Percentiles rank a stretch among this genome's conserved stretches.
phyloP scores from a whole-genome alignment of 225 moss, liverwort and hornwort genomes.

The Pseudoscleropodium purum region DNA sequence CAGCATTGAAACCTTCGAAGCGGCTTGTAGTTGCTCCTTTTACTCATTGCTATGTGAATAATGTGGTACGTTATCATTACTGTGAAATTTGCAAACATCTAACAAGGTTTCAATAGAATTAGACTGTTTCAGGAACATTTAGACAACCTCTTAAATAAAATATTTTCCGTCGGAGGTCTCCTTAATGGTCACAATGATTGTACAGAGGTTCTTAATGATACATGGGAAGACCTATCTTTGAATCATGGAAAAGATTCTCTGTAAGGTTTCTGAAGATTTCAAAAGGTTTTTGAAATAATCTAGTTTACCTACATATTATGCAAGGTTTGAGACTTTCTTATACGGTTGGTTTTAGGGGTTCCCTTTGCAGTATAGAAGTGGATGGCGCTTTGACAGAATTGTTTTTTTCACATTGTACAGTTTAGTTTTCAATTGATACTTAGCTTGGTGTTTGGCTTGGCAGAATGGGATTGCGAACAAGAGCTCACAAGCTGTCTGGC shows the following conservation, averaged over 20 bases:
- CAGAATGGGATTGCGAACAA: conserved; percentile 10
- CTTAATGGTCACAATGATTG: not conserved
- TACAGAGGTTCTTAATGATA: not conserved
- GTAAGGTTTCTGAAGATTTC: not conserved
- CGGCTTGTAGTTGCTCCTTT: not conserved
- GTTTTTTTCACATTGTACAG: not conserved
- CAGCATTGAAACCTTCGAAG: conserved; percentile 24
- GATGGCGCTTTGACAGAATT: not conserved
- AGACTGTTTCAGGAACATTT: not conserved
- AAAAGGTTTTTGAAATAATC: not conserved
- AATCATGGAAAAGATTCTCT: not conserved
- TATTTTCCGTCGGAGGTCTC: not conserved
- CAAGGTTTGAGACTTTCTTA: not conserved
- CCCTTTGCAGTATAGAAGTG: not conserved
- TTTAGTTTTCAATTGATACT: not conserved
- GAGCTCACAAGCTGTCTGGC: not conserved
- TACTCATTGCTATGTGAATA: not conserved
- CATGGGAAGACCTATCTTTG: not conserved
- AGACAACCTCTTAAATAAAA: not conserved
- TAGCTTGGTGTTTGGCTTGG: not conserved
- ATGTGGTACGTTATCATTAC: conserved; percentile 7
- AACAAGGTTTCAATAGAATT: not conserved
- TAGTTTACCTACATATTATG: not conserved
- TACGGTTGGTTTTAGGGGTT: not conserved
- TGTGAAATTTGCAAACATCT: not conserved